Conservation (phyloP, 805 yeast genomes). For the Pichia ethanolica region DNA sequence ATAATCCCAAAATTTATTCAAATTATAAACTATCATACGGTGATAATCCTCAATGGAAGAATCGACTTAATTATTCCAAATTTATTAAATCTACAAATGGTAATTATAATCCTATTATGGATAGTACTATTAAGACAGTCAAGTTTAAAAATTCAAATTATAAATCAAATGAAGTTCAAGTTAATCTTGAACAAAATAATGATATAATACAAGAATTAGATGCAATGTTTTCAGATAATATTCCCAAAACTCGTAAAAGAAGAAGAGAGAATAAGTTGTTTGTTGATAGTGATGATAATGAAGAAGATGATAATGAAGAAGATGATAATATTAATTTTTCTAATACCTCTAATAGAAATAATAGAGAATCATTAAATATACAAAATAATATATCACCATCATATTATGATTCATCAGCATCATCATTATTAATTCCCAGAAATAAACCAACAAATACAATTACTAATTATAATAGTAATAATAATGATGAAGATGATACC, state of each 20-base stretch:
- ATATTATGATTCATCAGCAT: too few relatives aligned
- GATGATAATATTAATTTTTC: too few relatives aligned
- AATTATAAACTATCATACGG: not conserved
- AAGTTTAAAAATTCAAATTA: conserved; percentile 13
- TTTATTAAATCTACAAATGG: conserved; percentile 11
- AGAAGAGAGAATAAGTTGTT: conserved; percentile 6
- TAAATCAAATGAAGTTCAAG: conserved; percentile 10
- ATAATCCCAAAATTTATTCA: conserved; percentile 1
- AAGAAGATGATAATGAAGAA: not conserved
- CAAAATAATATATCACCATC: too few relatives aligned
- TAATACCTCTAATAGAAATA: not conserved
- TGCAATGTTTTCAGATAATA: conserved; percentile 1
- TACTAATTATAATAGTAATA: not conserved
- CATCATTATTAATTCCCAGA: not conserved
- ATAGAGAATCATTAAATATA: not conserved
- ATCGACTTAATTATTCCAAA: conserved; percentile 14
- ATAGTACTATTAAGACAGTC: conserved; percentile 16
- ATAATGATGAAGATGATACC: conserved; percentile 22
- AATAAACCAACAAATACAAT: too few relatives aligned
- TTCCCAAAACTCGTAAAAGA: not conserved
- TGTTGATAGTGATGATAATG: conserved; percentile 11
- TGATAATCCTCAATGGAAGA: conserved; percentile 14
- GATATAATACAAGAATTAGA: conserved; percentile 10
- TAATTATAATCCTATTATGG: conserved; percentile 14
- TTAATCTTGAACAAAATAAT: conserved; percentile 6